Evolutionary conservation across 2,329 filamentous ascomycete species (phyloP).

Genomic region (Byssoonygena ceratinophila): DNA sequence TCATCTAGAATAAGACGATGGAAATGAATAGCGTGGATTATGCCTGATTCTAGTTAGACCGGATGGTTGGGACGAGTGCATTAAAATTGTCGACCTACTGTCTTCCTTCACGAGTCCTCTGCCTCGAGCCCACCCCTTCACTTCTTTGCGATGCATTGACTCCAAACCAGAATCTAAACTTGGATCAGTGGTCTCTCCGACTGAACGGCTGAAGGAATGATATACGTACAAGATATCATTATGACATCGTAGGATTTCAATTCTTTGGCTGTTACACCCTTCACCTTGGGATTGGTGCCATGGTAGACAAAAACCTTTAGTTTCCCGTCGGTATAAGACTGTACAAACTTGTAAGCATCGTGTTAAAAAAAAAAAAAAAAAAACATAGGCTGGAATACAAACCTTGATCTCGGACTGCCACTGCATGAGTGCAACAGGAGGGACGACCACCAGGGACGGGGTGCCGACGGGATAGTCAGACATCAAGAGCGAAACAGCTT

Average conservation of each 20-base stretch:
- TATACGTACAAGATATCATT: slow-evolving; percentile 83
- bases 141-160: slow-evolving; percentile 83
- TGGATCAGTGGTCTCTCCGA: not conserved
- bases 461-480: slow-evolving; percentile 79
- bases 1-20: slow-evolving; percentile 92
- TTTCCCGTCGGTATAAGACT: slow-evolving; percentile 67
- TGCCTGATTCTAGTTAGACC: slow-evolving; percentile 36
- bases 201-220: no score
- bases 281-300: slow-evolving; percentile 72
- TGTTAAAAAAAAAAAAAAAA: not conserved
- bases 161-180: slow-evolving; percentile 56
- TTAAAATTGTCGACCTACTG: slow-evolving; percentile 30
- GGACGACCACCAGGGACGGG: slow-evolving; percentile 79
- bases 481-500: slow-evolving; percentile 96
- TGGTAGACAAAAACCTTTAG: slow-evolving; percentile 88
- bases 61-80: not conserved
- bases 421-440: slow-evolving; percentile 89
- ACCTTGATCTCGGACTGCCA: slow-evolving; percentile 75
- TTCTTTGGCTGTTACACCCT: slow-evolving; percentile 62
- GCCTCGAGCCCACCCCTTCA: slow-evolving; percentile 76
- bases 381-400: slow-evolving; percentile 21
- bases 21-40: slow-evolving; percentile 76
- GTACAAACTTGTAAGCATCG: slow-evolving; percentile 8
- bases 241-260: slow-evolving; percentile 81
- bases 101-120: slow-evolving; percentile 70